Evolutionary conservation across 306 rosid genomes (phyloP), one percentile per base, ranked within the genome.

Genomic region (Neltuma alba): DNA sequence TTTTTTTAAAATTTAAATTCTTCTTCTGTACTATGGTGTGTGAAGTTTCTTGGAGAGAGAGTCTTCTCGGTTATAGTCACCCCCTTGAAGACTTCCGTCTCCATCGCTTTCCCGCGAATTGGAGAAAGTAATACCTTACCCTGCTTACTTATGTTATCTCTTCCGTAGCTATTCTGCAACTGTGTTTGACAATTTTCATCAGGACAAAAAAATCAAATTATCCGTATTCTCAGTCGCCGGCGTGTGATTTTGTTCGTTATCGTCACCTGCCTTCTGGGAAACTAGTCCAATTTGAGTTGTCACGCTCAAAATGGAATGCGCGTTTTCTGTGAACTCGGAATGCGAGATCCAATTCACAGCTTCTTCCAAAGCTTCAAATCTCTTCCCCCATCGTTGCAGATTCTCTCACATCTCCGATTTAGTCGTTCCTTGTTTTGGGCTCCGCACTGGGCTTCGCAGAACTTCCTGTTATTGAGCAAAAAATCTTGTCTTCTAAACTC

Each of bases 51-150:
- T 72, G 8, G 31, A 6, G 40, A 57, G 52, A 33, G 72, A 83
- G 64, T 62, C 25, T n/a, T 27, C 65, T 60, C 76, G 75, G 80
- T 31, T n/a, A 13, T 27, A 20, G 15, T 79, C 87, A 73, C 86
- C 67, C 85, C 91, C 76, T 87, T 84, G 92, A 80, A 64, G 84
- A 86, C 89, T 76, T 33, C 27, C 12, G 5, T n/a, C 27, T 79
- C 34, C 86, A 3, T 79, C 78, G 85, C 86, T 81, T 87, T 89
- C 91, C 92, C 89, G 92, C 88, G 88, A 83, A 81, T 52, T 64
- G 40, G 85, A 13, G 5, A 71, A 34, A 61, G 8, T 36, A 1
- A 68, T 8, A 75, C 45, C 11, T 57, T 64, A 38, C 72, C 41
- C 75, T 74, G 10, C 76, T 80, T 61, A 5, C 67, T 15, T 50